These are phyloP conservation scores for Lichtheimia ornata DNA, from an alignment of 371 early-diverging fungal genomes.

Conservation along the genomic window DNA sequence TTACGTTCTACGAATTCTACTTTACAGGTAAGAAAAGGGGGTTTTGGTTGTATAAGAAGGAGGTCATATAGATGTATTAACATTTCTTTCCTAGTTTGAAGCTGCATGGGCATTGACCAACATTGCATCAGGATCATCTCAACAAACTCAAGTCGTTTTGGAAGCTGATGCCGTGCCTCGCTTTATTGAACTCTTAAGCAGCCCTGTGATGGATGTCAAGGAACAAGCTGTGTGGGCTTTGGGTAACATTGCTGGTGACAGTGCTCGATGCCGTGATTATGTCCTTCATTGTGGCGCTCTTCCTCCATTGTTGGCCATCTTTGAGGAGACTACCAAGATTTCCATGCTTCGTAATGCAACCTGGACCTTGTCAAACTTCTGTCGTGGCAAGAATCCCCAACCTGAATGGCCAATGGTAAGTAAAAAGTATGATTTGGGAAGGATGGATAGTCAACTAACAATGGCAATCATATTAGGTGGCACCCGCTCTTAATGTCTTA, in stretches of 20 bases:
- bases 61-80: neutral
- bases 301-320: slow-evolving; percentile 78
- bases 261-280: slow-evolving; percentile 91
- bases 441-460: neutral
- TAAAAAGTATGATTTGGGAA: slow-evolving; percentile 1
- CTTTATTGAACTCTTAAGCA: slow-evolving; percentile 91
- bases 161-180: slow-evolving; percentile 92
- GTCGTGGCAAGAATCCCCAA: slow-evolving; percentile 98
- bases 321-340: slow-evolving; percentile 85
- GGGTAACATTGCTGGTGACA: slow-evolving; percentile 99
- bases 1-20: slow-evolving; percentile 75
- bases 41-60: neutral
- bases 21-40: slow-evolving; percentile 78
- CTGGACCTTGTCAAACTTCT: slow-evolving; percentile 99
- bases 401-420: slow-evolving; percentile 87
- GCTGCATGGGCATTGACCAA: slow-evolving; percentile 99
- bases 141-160: slow-evolving; percentile 96
- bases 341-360: slow-evolving; percentile 98
- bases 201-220: slow-evolving; percentile 87
- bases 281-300: slow-evolving; percentile 89
- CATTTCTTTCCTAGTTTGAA: slow-evolving; percentile 11
- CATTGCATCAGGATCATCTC: slow-evolving; percentile 98
- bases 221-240: slow-evolving; percentile 99
- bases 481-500: slow-evolving; percentile 86
- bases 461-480: slow-evolving; percentile 51